Base-by-base conservation (phyloP, 2,329 filamentous ascomycete species). In the Epichloe baconii region DNA sequence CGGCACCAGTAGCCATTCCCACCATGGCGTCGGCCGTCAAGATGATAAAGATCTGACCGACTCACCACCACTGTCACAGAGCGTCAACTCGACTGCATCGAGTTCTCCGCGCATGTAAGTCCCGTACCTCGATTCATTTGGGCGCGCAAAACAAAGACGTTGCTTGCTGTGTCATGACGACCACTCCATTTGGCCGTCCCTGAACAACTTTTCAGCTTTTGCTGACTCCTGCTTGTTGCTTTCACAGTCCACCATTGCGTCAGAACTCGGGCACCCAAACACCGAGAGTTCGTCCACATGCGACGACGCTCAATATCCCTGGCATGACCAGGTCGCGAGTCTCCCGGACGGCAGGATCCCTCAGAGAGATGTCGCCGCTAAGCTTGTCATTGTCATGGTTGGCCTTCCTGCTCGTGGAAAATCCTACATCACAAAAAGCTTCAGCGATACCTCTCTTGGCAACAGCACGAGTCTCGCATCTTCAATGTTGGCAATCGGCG, bases 351-450 rank as follows among this genome's bases (percentile, higher is more conserved):
- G 93, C 58, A 83, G 88, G 61, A 98, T 98, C 59, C 85, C 93
- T 51, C 83, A 91, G 64, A 80, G 91, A 62, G 93, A 98, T 76
- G 86, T 98, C 47, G 93, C 90, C 47, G 86, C 93, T 41, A 98
- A 98, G 74, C 76, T 98, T 55, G 88, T 97, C 64, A 95, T 98
- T 61, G 83, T 98, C 66, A 98, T 98, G 93, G 93, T 98, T 54
- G 93, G 93, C 56, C 72, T 98, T 60, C 93, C 93, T 3, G 93
- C 93, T 10, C 78, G 93, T 61, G 93, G 93, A 64, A 98, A 98
- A 72, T 96, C 90, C 51, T 98, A 98, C 70, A 95, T 98, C 62
- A 97, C 93, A 97, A 97, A 75, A 98, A 98, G 72, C 79, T 98
- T 56, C 86, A 93, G 53, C 80, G 93, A 55, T 98, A 97, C 65